Conservation (phyloP, 106 monocot species). For the Dioscorea dumetorum region DNA sequence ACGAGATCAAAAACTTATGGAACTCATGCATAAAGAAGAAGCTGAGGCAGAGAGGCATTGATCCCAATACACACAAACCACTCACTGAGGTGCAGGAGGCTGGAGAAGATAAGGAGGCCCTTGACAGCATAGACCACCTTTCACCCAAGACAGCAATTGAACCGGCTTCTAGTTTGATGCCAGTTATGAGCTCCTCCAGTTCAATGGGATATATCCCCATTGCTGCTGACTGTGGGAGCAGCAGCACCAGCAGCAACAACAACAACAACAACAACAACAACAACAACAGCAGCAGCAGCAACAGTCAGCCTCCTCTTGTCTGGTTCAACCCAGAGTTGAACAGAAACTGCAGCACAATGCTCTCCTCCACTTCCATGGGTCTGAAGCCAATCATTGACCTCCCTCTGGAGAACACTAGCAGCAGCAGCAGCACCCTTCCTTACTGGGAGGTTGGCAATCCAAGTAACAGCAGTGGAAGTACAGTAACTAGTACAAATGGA, state of each 20-base stretch:
- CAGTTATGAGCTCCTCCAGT: not conserved
- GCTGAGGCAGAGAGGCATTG: conserved; percentile 44
- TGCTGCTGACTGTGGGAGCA: too few species aligned
- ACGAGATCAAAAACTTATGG: conserved; percentile 58
- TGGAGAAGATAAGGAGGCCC: not conserved
- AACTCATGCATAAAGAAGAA: conserved; percentile 55
- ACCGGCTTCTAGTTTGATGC: not conserved
- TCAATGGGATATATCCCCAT: too few species aligned
- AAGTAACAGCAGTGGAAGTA: conserved; percentile 37
- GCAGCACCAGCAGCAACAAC: too few species aligned
- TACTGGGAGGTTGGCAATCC: conserved; percentile 24
- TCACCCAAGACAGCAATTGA: not conserved
- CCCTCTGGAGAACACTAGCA: conserved; percentile 20
- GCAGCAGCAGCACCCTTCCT: not conserved
- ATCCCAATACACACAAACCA: conserved; percentile 50
- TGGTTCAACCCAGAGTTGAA: conserved; percentile 35
- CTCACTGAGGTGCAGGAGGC: conserved; percentile 10
- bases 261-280: too few species aligned
- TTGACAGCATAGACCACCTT: not conserved
- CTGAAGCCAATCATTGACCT: not conserved
- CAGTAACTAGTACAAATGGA: conserved; percentile 18
- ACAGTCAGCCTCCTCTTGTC: conserved; percentile 12
- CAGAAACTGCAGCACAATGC: not conserved
- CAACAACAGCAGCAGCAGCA: too few species aligned
- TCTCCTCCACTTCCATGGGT: conserved; percentile 14